phyloP scores from a whole-genome alignment of 768 basidiomycete genomes.

The Mycena pura region DNA sequence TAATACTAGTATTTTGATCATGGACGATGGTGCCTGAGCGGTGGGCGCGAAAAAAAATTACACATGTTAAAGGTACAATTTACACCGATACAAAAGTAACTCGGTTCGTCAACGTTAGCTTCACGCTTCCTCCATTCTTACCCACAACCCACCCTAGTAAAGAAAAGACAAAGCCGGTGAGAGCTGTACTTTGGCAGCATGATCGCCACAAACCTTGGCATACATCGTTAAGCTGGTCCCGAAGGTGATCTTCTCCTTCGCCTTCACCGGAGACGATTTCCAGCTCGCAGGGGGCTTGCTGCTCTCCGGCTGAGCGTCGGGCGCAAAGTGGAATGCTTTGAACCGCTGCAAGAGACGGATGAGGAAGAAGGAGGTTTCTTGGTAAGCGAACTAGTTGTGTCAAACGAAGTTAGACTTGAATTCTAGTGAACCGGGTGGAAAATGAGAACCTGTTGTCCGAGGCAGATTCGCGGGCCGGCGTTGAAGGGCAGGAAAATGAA shows the following conservation, averaged over 20 bases:
- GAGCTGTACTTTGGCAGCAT: background rate
- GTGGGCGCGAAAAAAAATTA: too few species aligned
- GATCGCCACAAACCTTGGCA: background rate
- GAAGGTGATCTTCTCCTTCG: constrained; percentile 1
- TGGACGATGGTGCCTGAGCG: too few species aligned
- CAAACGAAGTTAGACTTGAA: background rate
- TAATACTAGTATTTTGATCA: too few species aligned
- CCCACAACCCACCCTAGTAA: constrained; percentile 5
- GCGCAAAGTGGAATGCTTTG: background rate
- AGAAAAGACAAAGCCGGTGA: background rate
- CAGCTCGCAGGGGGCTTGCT: constrained; percentile 3
- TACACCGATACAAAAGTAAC: too few species aligned
- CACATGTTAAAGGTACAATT: too few species aligned
- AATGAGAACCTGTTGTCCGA: background rate
- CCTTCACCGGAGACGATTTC: constrained; percentile 1
- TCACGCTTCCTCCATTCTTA: background rate
- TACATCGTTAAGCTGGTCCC: constrained; percentile 12
- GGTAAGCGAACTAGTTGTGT: background rate
- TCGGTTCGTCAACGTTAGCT: too few species aligned
- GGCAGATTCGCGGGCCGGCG: constrained; percentile 30
- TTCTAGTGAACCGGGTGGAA: background rate
- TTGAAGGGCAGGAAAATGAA: constrained; percentile 52
- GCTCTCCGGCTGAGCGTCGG: constrained; percentile 4
- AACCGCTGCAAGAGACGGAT: constrained; percentile 6
- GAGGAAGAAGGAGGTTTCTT: constrained; percentile 5